Evolutionary conservation across 2,329 filamentous ascomycete species (phyloP).

Genomic region (Colletotrichum kahawae): DNA sequence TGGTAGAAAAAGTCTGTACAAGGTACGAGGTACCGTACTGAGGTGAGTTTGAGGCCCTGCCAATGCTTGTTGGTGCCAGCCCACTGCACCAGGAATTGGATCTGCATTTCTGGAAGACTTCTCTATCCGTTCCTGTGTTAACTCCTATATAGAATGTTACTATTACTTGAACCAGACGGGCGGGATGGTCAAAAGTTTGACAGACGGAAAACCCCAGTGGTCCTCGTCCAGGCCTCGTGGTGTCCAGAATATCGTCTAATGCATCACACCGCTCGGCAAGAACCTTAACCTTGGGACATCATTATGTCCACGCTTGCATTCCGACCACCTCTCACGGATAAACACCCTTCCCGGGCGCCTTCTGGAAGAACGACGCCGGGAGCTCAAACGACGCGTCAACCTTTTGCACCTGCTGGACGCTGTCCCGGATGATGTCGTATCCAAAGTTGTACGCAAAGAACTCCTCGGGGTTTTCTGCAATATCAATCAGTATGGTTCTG

Average conservation of each 20-base stretch:
- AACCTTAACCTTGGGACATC: not conserved
- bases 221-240: not conserved
- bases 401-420: conserved; percentile 23
- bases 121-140: not conserved
- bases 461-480: conserved; percentile 15
- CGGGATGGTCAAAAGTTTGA: not conserved
- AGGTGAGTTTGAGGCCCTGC: not conserved
- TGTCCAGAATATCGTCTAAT: not conserved
- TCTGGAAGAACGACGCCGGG: conserved; percentile 26
- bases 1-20: not conserved
- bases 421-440: conserved; percentile 25
- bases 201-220: not conserved
- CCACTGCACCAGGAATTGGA: not conserved
- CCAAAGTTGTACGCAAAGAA: conserved; percentile 25
- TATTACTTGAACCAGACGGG: not conserved
- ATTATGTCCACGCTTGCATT: not conserved
- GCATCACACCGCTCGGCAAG: not conserved
- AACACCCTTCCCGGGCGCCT: not conserved
- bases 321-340: not conserved
- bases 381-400: conserved; percentile 23
- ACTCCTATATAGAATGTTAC: not conserved
- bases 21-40: not conserved
- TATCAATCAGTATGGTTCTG: not conserved
- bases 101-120: not conserved
- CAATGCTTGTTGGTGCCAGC: not conserved